Evolutionary conservation across 2,329 filamentous ascomycete species (phyloP).

Genomic region (Bertia moriformis): DNA sequence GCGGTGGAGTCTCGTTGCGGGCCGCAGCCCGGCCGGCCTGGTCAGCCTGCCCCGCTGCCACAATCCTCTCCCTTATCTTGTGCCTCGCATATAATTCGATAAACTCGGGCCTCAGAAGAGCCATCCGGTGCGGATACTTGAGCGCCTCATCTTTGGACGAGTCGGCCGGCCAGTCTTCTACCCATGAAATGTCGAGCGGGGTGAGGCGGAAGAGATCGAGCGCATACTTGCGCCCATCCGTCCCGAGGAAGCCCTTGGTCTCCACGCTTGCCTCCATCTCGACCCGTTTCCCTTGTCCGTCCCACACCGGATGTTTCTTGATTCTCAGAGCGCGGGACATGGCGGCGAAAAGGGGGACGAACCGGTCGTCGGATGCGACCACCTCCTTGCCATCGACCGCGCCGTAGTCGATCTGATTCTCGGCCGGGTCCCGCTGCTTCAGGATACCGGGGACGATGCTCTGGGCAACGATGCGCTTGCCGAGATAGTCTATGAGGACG

Average conservation of each 20-base stretch:
- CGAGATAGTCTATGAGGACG: constrained; percentile 89
- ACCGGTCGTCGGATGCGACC: constrained; percentile 78
- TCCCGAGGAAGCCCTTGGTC: constrained; percentile 93
- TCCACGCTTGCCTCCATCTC: constrained; percentile 92
- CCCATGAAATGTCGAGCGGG: constrained; percentile 78
- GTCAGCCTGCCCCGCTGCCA: too few relatives aligned
- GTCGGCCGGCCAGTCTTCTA: constrained; percentile 55
- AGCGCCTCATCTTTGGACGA: constrained; percentile 23
- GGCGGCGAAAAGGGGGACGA: constrained; percentile 72
- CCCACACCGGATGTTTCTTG: constrained; percentile 94
- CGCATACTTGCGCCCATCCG: constrained; percentile 93
- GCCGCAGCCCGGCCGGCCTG: too few relatives aligned
- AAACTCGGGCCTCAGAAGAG: constrained; percentile 77
- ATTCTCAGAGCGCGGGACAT: constrained; percentile 80
- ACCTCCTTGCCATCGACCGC: constrained; percentile 95
- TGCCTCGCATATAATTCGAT: constrained; percentile 72
- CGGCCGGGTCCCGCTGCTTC: constrained; percentile 91
- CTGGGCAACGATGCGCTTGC: constrained; percentile 92
- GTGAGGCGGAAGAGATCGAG: constrained; percentile 90
- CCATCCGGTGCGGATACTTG: constrained; percentile 88
- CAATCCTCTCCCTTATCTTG: constrained; percentile 77
- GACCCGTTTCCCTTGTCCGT: constrained; percentile 81
- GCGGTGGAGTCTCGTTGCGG: too few relatives aligned
- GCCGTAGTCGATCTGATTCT: constrained; percentile 98
- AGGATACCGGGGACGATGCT: constrained; percentile 98